Evolutionary conservation across 768 basidiomycete species (phyloP), one percentile per base, ranked within the genome.

Genomic region (Suillus brevipes): DNA sequence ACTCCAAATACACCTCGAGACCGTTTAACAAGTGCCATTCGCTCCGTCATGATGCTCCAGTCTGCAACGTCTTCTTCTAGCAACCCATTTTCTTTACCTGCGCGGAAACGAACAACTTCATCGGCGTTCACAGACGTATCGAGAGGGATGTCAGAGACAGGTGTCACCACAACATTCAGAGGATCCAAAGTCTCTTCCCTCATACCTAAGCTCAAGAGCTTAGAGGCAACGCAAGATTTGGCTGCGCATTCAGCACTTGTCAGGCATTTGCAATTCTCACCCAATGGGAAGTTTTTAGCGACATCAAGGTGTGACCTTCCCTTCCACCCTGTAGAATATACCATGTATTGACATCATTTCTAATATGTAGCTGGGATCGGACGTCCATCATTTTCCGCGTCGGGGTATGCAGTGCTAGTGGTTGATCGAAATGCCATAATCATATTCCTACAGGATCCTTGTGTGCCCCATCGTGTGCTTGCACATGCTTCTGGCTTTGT

Each of bases 401-500:
- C 23, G 86, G 82, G 64, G 89, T 89, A 70, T 64, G 84, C 72
- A 16, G 25, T 43, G 20, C 40, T 63, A 31, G 18, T 63, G 14
- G 37, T 67, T 16, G 58, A 28, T 61, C 20, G 14, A 59, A 7
- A 12, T 40, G 6, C 13, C 25, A 20, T 9, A 31, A 20, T 47
- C 3, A 50, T 62, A 18, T 40, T 61, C 5, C 60, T n/a, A 50
- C 68, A 89, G 88, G 83, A 86, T 62, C 83, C 85, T 13, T 85
- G 87, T 65, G 75, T 78, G n/a, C 78, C 81, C 3, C 88, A 90
- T 70, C 84, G 88, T 49, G 82, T 85, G 18, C 81, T 92, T 23
- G 87, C 86, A 0, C 89, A 91, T 70, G 79, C 87, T 6, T 82
- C 85, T 66, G 88, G 88, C n/a, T 90, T 91, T 73, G 86, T 90